phyloP scores from a whole-genome alignment of 768 basidiomycete species.

The Coprinellus micaceus region DNA sequence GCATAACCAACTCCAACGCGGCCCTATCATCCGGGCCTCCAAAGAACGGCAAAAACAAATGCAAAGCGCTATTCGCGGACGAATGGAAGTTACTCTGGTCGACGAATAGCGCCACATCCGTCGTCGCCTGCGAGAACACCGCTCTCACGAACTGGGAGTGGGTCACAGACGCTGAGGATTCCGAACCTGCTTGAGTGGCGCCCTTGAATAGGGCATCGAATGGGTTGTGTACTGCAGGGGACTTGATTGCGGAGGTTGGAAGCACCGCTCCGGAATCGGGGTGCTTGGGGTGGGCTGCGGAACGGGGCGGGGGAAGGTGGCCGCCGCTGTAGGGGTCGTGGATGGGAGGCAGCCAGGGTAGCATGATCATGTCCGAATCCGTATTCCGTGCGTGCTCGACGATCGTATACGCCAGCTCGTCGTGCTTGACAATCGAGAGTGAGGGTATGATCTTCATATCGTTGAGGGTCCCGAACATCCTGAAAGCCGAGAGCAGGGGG shows the following conservation, averaged over 20 bases:
- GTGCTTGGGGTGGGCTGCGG: not conserved
- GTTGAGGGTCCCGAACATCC: slow-evolving; percentile 72
- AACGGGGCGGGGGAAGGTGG: not conserved
- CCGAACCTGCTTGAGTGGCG: not conserved
- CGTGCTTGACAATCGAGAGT: slow-evolving; percentile 72
- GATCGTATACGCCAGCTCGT: slow-evolving; percentile 69
- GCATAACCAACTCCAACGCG: slow-evolving; percentile 79
- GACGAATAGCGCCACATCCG: slow-evolving; percentile 82
- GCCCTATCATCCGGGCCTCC: slow-evolving; percentile 93
- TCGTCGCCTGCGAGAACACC: slow-evolving; percentile 67
- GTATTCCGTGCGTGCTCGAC: slow-evolving; percentile 58
- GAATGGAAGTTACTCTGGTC: slow-evolving; percentile 50
- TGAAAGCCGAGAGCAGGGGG: slow-evolving; percentile 68
- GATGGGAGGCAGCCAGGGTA: slow-evolving; percentile 71
- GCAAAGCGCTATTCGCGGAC: slow-evolving; percentile 36
- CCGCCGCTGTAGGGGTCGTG: slow-evolving; percentile 17
- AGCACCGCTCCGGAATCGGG: not conserved
- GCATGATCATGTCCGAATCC: slow-evolving; percentile 68
- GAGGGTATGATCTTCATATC: slow-evolving; percentile 60
- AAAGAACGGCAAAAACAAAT: slow-evolving; percentile 86
- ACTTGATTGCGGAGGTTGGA: not conserved
- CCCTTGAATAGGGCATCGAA: slow-evolving; percentile 66
- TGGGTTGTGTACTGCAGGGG: slow-evolving; percentile 47
- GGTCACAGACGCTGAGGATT: slow-evolving; percentile 40
- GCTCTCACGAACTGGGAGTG: slow-evolving; percentile 84